phyloP scores from a whole-genome alignment of 2,329 filamentous ascomycete species.

The Rutstroemia sydowiana region DNA sequence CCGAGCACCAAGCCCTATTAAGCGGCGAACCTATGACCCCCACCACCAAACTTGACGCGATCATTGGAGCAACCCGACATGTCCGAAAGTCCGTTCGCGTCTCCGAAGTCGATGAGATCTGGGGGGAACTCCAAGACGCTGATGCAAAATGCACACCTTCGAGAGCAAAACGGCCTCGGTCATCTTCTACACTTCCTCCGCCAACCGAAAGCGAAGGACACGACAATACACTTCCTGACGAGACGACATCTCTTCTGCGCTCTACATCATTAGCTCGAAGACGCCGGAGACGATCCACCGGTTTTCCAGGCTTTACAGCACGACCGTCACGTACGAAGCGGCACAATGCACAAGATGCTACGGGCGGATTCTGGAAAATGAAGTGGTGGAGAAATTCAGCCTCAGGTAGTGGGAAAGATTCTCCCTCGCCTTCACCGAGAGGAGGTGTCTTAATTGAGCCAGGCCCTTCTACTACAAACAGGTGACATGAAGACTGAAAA shows the following conservation, averaged over 20 bases:
- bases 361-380: slow-evolving; percentile 46
- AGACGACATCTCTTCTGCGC: slow-evolving; percentile 22
- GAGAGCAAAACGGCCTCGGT: slow-evolving; percentile 11
- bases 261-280: slow-evolving; percentile 26
- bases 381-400: slow-evolving; percentile 41
- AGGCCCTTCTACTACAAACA: not conserved
- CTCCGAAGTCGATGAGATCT: slow-evolving; percentile 71
- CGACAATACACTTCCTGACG: slow-evolving; percentile 17
- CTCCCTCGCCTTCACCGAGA: slow-evolving; percentile 12
- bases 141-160: slow-evolving; percentile 32
- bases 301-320: slow-evolving; percentile 54
- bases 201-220: slow-evolving; percentile 1
- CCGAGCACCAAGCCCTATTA: slow-evolving; percentile 25
- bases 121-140: slow-evolving; percentile 79
- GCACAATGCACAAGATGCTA: slow-evolving; percentile 37
- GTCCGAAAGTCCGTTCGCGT: slow-evolving; percentile 25
- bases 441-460: not conserved
- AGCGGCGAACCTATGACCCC: slow-evolving; percentile 26
- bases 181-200: slow-evolving; percentile 9
- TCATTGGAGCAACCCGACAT: slow-evolving; percentile 24
- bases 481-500: not conserved
- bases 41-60: slow-evolving; percentile 27
- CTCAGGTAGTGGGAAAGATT: slow-evolving; percentile 12
- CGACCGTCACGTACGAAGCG: slow-evolving; percentile 30
- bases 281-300: slow-evolving; percentile 49